phyloP scores from a whole-genome alignment of 495 filamentous ascomycete genomes.

The Trichoderma orchidacearum region DNA sequence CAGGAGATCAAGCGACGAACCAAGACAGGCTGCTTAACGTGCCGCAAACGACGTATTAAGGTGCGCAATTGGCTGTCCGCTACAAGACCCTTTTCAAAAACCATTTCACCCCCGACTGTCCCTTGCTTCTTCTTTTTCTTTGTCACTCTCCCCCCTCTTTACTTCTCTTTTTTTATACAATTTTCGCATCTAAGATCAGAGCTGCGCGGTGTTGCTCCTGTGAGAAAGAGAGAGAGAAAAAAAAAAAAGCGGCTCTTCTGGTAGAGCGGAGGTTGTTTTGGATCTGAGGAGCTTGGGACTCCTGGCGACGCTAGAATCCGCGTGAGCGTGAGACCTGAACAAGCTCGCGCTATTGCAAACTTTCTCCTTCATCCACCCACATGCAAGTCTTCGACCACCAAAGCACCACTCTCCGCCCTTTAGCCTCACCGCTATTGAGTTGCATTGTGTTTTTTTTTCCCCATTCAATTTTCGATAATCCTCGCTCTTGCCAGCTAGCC shows the following conservation, averaged over 20 bases:
- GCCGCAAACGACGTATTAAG: slow-evolving; percentile 96
- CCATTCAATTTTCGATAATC: background rate
- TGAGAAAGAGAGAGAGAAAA: background rate
- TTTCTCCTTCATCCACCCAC: background rate
- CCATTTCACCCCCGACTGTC: background rate
- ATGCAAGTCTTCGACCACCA: background rate
- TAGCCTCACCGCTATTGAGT: background rate
- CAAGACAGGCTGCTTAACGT: slow-evolving; percentile 95
- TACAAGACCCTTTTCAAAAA: background rate
- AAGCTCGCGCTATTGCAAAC: background rate
- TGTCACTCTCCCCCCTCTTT: background rate
- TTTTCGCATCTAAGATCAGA: background rate
- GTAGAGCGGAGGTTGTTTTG: background rate
- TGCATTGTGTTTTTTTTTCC: background rate
- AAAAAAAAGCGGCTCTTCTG: background rate
- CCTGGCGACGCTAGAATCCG: background rate
- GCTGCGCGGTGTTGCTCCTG: too few relatives aligned
- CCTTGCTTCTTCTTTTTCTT: background rate
- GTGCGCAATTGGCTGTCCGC: slow-evolving; percentile 29
- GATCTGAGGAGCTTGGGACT: background rate
- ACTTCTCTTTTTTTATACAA: background rate
- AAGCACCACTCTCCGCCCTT: background rate
- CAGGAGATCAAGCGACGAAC: slow-evolving; percentile 94
- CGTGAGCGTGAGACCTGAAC: background rate
- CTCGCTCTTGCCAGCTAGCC: slow-evolving; percentile 1